Evolutionary conservation across 371 early-diverging fungal species (phyloP).

Genomic region (Chytridium lagenaria): DNA sequence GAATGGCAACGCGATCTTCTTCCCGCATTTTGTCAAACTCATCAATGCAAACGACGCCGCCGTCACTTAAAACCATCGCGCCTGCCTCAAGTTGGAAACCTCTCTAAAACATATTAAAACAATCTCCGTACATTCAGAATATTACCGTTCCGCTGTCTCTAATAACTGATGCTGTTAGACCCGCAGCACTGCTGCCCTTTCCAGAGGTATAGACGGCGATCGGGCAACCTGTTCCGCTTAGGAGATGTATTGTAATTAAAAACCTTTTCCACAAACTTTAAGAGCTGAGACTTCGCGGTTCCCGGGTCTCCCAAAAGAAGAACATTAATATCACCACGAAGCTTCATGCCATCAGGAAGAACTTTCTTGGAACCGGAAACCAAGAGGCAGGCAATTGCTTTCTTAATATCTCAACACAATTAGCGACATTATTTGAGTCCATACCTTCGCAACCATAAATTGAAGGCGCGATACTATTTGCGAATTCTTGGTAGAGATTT

Average conservation of each 20-base stretch:
- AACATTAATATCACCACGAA: slow-evolving; percentile 99
- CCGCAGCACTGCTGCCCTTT: slow-evolving; percentile 88
- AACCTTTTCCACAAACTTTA: slow-evolving; percentile 98
- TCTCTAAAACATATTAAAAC: slow-evolving; percentile 58
- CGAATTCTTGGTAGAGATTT: slow-evolving; percentile 87
- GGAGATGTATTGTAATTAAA: too few species aligned
- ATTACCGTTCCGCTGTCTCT: slow-evolving; percentile 81
- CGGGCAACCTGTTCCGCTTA: slow-evolving; percentile 89
- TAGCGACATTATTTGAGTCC: background rate
- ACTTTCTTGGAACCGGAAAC: slow-evolving; percentile 98
- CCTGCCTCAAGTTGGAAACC: slow-evolving; percentile 99
- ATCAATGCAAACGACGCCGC: slow-evolving; percentile 99
- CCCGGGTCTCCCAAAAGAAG: slow-evolving; percentile 99
- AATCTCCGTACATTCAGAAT: slow-evolving; percentile 9
- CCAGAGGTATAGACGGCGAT: slow-evolving; percentile 94
- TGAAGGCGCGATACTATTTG: slow-evolving; percentile 94
- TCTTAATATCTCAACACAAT: slow-evolving; percentile 88
- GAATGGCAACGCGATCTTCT: slow-evolving; percentile 99
- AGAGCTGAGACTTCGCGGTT: slow-evolving; percentile 98
- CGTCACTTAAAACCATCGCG: slow-evolving; percentile 99
- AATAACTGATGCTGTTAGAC: slow-evolving; percentile 89
- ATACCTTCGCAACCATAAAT: slow-evolving; percentile 90
- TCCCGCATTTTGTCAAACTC: slow-evolving; percentile 99
- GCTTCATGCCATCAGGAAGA: slow-evolving; percentile 94
- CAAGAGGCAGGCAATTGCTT: slow-evolving; percentile 95